phyloP scores from a whole-genome alignment of 208 protist genomes.

The Crithidia thermophila region DNA sequence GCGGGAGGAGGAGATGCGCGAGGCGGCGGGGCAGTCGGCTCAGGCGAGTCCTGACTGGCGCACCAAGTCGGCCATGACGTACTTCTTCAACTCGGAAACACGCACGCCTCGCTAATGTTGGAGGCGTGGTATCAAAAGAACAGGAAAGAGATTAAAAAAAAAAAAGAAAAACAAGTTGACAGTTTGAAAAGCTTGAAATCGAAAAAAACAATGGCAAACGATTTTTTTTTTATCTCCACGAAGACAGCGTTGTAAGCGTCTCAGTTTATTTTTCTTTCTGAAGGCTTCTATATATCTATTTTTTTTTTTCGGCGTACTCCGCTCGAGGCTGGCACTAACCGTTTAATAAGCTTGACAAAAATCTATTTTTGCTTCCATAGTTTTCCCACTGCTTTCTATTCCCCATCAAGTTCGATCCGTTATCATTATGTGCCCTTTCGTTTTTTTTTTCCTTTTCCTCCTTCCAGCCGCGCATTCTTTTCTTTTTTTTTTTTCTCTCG shows the following conservation, averaged over 20 bases:
- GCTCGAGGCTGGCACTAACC: no score
- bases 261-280: no score
- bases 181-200: no score
- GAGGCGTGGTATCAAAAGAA: no score
- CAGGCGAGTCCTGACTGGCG: neutral
- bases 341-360: no score
- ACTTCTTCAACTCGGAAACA: slow-evolving; percentile 18
- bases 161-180: no score
- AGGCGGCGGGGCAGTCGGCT: neutral
- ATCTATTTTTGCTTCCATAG: neutral
- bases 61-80: slow-evolving; percentile 1
- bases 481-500: neutral
- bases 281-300: neutral
- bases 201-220: no score
- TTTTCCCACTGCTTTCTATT: neutral
- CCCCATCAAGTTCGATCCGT: no score
- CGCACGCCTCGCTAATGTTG: slow-evolving; percentile 1
- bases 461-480: neutral
- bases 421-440: neutral
- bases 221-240: no score
- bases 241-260: no score
- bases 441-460: neutral
- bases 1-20: neutral
- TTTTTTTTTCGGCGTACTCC: neutral
- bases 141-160: no score